Percentiles rank a stretch among this genome's conserved stretches.
These are phyloP conservation scores for Phaffia rhodozyma DNA, from an alignment of 1,284 basidiomycete species.

Conservation along the genomic window DNA sequence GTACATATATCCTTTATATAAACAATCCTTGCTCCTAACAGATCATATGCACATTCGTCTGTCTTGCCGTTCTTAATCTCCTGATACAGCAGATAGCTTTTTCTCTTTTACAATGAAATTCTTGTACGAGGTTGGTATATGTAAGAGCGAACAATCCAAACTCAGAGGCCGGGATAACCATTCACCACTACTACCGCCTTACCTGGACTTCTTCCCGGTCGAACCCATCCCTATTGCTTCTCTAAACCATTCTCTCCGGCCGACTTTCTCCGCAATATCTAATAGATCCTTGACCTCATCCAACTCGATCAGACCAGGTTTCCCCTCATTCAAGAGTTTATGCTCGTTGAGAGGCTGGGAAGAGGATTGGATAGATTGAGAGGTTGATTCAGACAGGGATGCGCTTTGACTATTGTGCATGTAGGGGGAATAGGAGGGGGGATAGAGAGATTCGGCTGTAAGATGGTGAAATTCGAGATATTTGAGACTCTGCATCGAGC, in stretches of 20 bases:
- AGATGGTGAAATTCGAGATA: conserved; percentile 17
- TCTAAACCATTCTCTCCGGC: conserved; percentile 14
- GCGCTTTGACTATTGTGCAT: neutral
- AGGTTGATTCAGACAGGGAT: neutral
- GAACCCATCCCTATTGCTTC: conserved; percentile 6
- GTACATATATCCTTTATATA: too few relatives aligned
- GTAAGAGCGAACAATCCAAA: too few relatives aligned
- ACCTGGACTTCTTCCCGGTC: too few relatives aligned
- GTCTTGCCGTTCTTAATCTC: too few relatives aligned
- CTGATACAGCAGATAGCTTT: too few relatives aligned
- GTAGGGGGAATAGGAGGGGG: neutral
- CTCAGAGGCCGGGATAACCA: too few relatives aligned
- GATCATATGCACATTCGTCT: too few relatives aligned
- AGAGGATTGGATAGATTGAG: neutral
- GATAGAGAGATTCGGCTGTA: neutral
- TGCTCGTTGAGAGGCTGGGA: neutral
- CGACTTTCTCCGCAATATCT: conserved; percentile 2
- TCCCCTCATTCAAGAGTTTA: neutral
- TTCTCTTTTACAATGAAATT: too few relatives aligned
- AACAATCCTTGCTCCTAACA: too few relatives aligned
- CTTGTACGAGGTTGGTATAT: too few relatives aligned
- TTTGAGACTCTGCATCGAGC: neutral
- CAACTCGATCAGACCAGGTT: conserved; percentile 4
- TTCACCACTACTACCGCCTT: too few relatives aligned
- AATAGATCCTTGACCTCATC: conserved; percentile 12